Base-by-base conservation (phyloP, 768 basidiomycete genomes). In the Amanita polypyramis region DNA sequence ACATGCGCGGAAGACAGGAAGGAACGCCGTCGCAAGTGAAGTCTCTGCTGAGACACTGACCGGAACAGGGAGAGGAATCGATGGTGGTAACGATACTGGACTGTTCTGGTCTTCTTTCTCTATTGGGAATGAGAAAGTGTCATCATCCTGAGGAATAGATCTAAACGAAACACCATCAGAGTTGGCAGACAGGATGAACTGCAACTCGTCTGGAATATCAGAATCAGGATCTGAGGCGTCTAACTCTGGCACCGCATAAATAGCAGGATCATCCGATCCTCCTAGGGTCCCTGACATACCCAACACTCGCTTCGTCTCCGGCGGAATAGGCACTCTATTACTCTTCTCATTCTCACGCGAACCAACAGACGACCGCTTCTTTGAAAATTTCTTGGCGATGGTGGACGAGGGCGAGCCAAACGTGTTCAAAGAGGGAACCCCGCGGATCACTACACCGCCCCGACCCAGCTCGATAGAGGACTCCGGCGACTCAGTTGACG, bases 201-300 rank as follows among this genome's bases (percentile, higher is more conserved):
- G 78, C 47, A 90, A 60, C 60, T 90, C 88, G 35, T 84, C 76
- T 1, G 88, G 85, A n/a, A 89, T 84, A 55, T 91, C 85, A 1
- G 80, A 84, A 59, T 87, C 80, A 0, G 76, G 82, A 56, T 86
- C 81, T 7, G 75, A 75, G 2, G 65, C 69, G 32, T 82, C 74
- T 6, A 73, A 54, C 15, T 70, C 72, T 12, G 65, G 65, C 46
- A 69, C 71, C 1, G 60, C 62, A 43, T 72, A 73, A 14, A 46
- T 46, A 21, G 56, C 65, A 19, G 73, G 73, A 3, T 68, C 68
- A 41, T 75, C 67, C 0, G 76, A 78, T 1, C 75, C 76, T 8
- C 84, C 84, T 66, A 87, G 73, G 0, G 83, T 86, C 0, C 82
- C 84, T 11, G 67, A 64, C 62, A 84, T 72, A 0, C 82, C 80